phyloP scores from a whole-genome alignment of 176 grass and related monocot genomes.

The Phragmites australis region DNA sequence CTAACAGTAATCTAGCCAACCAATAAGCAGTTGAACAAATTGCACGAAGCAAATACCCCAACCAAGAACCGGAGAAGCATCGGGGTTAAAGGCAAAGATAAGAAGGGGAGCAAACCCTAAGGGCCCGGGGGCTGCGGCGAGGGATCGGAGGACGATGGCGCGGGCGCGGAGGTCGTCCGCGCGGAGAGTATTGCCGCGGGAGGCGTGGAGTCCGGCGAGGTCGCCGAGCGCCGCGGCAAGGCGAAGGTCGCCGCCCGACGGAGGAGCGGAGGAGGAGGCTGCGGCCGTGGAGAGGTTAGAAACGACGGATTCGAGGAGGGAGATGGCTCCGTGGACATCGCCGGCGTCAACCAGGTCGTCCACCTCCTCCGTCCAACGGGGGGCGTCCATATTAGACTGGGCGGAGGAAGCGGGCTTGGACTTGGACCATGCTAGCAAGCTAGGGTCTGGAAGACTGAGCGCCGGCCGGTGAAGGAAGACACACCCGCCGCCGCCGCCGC shows the following conservation, averaged over 20 bases:
- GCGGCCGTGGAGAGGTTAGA: conserved; percentile 39
- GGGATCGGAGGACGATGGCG: conserved; percentile 54
- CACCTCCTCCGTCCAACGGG: conserved; percentile 78
- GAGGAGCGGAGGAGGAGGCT: conserved; percentile 6
- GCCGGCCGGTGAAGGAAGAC: no score
- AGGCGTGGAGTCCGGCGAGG: conserved; percentile 71
- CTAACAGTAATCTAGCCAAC: neutral
- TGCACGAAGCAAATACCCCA: neutral
- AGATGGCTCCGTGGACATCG: conserved; percentile 68
- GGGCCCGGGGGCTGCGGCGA: conserved; percentile 16
- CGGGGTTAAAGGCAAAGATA: neutral
- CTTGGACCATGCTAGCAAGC: no score
- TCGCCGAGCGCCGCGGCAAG: conserved; percentile 72
- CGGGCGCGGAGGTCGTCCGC: conserved; percentile 76
- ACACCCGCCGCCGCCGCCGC: no score
- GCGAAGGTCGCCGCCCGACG: conserved; percentile 40
- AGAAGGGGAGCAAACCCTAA: conserved; percentile 44
- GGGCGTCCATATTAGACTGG: conserved; percentile 4
- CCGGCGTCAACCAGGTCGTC: conserved; percentile 70
- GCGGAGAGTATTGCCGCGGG: conserved; percentile 57
- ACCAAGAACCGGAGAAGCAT: neutral
- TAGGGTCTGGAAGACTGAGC: no score
- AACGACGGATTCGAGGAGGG: conserved; percentile 66
- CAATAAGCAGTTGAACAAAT: neutral
- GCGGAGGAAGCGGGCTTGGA: no score